These are phyloP conservation scores for Ophiocordyceps camponoti-saundersi DNA, from an alignment of 2,329 filamentous ascomycete species.

Conservation along the genomic window DNA sequence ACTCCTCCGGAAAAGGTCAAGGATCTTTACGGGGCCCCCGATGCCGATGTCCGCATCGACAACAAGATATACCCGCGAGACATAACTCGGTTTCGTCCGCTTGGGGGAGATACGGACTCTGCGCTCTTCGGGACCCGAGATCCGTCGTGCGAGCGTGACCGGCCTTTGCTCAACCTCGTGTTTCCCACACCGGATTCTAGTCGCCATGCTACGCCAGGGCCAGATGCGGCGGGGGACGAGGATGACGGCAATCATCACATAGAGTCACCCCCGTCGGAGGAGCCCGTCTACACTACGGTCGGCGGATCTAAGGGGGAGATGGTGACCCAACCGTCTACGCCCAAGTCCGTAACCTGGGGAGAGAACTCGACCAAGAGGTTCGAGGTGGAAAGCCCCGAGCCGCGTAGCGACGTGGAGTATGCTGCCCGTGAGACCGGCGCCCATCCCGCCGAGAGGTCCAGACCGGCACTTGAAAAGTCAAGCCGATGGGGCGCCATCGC, in stretches of 20 bases:
- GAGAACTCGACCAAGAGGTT: slow-evolving; percentile 48
- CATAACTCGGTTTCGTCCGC: slow-evolving; percentile 19
- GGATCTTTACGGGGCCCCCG: slow-evolving; percentile 36
- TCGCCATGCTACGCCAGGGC: slow-evolving; percentile 25
- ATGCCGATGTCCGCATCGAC: slow-evolving; percentile 48
- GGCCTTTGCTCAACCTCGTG: slow-evolving; percentile 44
- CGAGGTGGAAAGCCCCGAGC: slow-evolving; percentile 40
- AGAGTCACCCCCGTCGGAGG: slow-evolving; percentile 5
- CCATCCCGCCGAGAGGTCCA: slow-evolving; percentile 11
- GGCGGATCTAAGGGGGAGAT: slow-evolving; percentile 24
- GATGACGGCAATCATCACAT: background rate
- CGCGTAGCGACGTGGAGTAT: slow-evolving; percentile 13
- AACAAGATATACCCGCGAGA: slow-evolving; percentile 38
- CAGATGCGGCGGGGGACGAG: background rate
- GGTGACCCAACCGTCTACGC: slow-evolving; percentile 18
- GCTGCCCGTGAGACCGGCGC: slow-evolving; percentile 8
- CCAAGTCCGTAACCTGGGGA: slow-evolving; percentile 48
- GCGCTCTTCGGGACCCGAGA: slow-evolving; percentile 28
- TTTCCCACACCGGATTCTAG: slow-evolving; percentile 36
- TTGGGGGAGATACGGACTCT: slow-evolving; percentile 6
- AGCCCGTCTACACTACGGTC: slow-evolving; percentile 16
- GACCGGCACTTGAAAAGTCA: slow-evolving; percentile 19
- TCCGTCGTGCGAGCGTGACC: slow-evolving; percentile 34
- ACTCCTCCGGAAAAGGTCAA: slow-evolving; percentile 33
- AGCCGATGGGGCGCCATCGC: slow-evolving; percentile 35